Conservation (phyloP, 2,329 filamentous ascomycete species). For the Fusarium albidum region DNA sequence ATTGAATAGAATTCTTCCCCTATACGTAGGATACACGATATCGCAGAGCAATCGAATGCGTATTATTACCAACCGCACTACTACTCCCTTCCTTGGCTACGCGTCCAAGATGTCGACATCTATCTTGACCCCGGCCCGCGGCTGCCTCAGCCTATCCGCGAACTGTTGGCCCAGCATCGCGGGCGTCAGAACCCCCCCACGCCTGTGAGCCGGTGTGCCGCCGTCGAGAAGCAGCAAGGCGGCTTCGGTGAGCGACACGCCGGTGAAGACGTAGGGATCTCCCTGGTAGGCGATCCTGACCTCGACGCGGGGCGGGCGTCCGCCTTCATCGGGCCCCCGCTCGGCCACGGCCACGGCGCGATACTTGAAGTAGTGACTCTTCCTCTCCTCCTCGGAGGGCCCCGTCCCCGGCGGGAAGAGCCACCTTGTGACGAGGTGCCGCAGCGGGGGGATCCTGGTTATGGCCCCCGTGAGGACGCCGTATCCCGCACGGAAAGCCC, state of each 20-base stretch:
- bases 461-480: slow-evolving; percentile 17
- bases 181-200: slow-evolving; percentile 30
- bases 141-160: slow-evolving; percentile 16
- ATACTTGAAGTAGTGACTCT: slow-evolving; percentile 23
- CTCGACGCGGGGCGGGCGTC: slow-evolving; percentile 3
- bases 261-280: slow-evolving; percentile 31
- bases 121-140: slow-evolving; percentile 18
- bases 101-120: slow-evolving; percentile 6
- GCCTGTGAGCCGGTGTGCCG: slow-evolving; percentile 13
- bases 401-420: slow-evolving; percentile 30
- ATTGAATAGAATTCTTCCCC: slow-evolving; percentile 13
- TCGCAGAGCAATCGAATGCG: slow-evolving; percentile 4
- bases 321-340: not conserved
- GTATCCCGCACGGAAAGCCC: slow-evolving; percentile 3
- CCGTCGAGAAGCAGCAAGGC: slow-evolving; percentile 28
- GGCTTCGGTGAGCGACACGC: slow-evolving; percentile 28
- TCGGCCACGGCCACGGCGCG: slow-evolving; percentile 25
- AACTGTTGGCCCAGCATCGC: slow-evolving; percentile 28
- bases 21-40: slow-evolving; percentile 15
- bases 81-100: not conserved
- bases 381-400: slow-evolving; percentile 19
- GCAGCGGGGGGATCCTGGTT: slow-evolving; percentile 13
- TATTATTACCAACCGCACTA: not conserved
- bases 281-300: slow-evolving; percentile 26
- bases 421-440: slow-evolving; percentile 10